A percentile compares a stretch with the other conserved stretches of the same genome.
These are phyloP conservation scores for Fonsecaea erecta DNA, from an alignment of 2,329 filamentous ascomycete genomes.

Conservation along the genomic window DNA sequence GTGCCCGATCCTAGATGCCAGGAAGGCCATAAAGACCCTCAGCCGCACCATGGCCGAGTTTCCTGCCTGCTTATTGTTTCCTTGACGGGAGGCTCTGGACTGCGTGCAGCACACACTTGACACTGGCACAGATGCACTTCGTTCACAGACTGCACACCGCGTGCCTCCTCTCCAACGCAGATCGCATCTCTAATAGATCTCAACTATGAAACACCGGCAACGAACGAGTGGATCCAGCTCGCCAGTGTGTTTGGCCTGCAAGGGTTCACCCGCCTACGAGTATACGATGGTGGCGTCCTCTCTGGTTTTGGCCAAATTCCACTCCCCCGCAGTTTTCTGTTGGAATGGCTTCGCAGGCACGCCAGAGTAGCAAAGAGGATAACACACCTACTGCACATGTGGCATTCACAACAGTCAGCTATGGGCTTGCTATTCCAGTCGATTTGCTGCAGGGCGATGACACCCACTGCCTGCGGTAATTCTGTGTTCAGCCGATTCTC, in stretches of 20 bases:
- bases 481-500: not conserved
- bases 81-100: too few species aligned
- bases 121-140: not conserved
- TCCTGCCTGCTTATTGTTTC: not conserved
- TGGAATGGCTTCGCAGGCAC: not conserved
- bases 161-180: not conserved
- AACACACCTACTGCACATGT: not conserved
- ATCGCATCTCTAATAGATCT: slow-evolving; percentile 2
- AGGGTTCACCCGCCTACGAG: not conserved
- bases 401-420: not conserved
- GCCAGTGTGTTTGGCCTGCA: not conserved
- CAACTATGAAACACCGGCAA: not conserved
- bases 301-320: not conserved
- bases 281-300: not conserved
- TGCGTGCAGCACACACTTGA: not conserved
- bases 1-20: not conserved
- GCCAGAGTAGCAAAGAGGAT: not conserved
- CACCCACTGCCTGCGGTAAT: not conserved
- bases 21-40: not conserved
- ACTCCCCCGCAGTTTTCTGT: not conserved
- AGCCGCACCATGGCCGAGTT: not conserved
- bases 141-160: not conserved
- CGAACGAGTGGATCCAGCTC: not conserved
- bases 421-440: not conserved
- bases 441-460: not conserved